Percentiles rank a stretch among this genome's conserved stretches.
phyloP scores from a whole-genome alignment of 2,329 filamentous ascomycete genomes.

The Fusarium sp. region DNA sequence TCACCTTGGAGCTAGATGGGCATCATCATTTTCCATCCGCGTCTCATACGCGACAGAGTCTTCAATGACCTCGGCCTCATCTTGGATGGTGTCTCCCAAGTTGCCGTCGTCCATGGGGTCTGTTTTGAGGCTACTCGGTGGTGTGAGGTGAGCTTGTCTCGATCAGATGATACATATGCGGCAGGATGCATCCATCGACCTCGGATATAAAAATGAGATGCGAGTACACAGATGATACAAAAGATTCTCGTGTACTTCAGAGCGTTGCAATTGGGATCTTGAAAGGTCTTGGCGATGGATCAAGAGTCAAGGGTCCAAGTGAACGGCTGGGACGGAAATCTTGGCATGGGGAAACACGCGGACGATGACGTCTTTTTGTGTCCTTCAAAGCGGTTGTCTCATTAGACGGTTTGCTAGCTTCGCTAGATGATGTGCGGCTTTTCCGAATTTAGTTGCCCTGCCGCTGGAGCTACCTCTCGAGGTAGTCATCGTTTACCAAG shows the following conservation, averaged over 20 bases:
- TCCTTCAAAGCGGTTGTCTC: not conserved
- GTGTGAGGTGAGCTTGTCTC: not conserved
- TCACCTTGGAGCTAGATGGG: conserved; percentile 60
- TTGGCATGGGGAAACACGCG: not conserved
- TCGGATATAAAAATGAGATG: not conserved
- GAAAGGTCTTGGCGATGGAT: not conserved
- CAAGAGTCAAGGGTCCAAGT: not conserved
- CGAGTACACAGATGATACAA: not conserved
- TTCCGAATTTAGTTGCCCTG: not conserved
- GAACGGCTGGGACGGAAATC: not conserved
- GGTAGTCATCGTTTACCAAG: not conserved
- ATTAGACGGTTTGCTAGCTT: not conserved
- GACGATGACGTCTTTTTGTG: conserved; percentile 2
- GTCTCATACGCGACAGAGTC: conserved; percentile 38
- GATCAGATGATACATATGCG: not conserved
- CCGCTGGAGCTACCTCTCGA: not conserved
- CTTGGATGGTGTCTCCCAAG: conserved; percentile 52
- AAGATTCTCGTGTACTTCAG: not conserved
- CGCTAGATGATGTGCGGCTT: not conserved
- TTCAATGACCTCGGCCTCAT: conserved; percentile 47
- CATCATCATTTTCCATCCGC: conserved; percentile 53
- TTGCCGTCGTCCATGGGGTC: conserved; percentile 56
- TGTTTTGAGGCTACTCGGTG: conserved; percentile 10
- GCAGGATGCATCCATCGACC: not conserved
- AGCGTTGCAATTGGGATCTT: not conserved